Evolutionary conservation across 2,329 filamentous ascomycete genomes (phyloP), one percentile per base, ranked within the genome.

Genomic region (Mariannaea elegans): DNA sequence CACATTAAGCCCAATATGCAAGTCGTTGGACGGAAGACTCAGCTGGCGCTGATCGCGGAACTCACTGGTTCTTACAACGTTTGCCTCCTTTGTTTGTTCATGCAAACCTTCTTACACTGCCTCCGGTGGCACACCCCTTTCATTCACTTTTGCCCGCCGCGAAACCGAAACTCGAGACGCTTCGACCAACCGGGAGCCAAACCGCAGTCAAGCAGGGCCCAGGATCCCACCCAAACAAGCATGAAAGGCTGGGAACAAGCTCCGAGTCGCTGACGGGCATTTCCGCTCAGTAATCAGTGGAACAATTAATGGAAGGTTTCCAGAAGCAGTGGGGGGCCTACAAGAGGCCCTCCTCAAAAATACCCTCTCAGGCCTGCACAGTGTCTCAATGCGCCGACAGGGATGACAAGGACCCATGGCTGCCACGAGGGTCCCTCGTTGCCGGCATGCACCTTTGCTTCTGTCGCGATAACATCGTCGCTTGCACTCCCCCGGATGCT

Each of bases 251-350:
- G 65, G 58, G 61, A 42, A 50, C 63, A 36, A 62, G 64, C 66
- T 65, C 61, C 53, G 44, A 63, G 54, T 68, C 63, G 52, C 53
- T 61, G 53, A 65, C 64, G 64, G 65, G 59, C 64, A 65, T 64
- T 65, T 65, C 64, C 64, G 64, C 34, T 47, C 48, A 53, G 53
- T 42, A 9, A 16, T 27, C 34, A 41, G 32, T 69, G 65, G 66
- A 70, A 70, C 68, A 70, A 64, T 54, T 53, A 18, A 71, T 68
- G 51, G 68, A 71, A 71, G 61, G 45, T 63, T 71, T 71, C 68
- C 63, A 71, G 68, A 71, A 71, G 68, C 56, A 69, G 68, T 70
- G 68, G 68, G 63, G 54, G 38, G 32, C 56, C 45, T 19, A 34
- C 16, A 41, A 31, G 34, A 32, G 44, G 16, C 21, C 31, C 51